Evolutionary conservation across 225 moss, liverwort and hornwort species (phyloP), one percentile per base, ranked within the genome.

Genomic region (Ulota crispa): DNA sequence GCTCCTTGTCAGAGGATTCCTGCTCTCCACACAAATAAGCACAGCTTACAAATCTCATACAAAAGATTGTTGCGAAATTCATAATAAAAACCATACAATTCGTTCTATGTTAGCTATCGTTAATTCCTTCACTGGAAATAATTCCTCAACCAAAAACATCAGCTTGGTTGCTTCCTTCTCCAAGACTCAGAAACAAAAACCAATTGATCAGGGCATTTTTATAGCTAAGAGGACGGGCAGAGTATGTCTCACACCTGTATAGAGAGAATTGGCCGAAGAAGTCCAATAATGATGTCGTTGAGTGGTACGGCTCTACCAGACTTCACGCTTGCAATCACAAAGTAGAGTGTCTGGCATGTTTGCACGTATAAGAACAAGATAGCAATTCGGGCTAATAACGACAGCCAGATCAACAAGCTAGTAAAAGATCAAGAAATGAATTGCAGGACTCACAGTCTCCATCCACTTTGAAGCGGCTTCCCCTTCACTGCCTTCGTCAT

Each of bases 391-490:
- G 65, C 41, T 68, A 50, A 72, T 14, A 64, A 86, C 41, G 64
- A 83, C 37, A 66, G 52, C 32, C 34, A 72, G 37, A 82, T 73
- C 60, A 52, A 76, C 55, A 85, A 52, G 64, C 26, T 42, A 80
- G 23, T 32, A 73, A 68, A 56, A 65, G 82, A 79, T 28, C 62
- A 53, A 56, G 45, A n/a, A 66, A 26, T 3, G 37, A 39, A 68
- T 77, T 62, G 66, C 47, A 32, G 21, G 34, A 87, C 93, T 94
- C 83, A 97, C 97, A 83, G 96, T 94, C 69, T 99, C 99, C 96
- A 99, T 96, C 94, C 96, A 96, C 89, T 96, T 96, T n/a, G 92
- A 86, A 56, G 92, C 93, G 79, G 92, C 90, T 85, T 94, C 92
- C 43, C 85, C 93, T 85, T 93, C 93, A 64, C 76, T 90, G 64